These are phyloP conservation scores for Pichia cabralensis DNA, from an alignment of 805 yeast genomes.

Conservation along the genomic window DNA sequence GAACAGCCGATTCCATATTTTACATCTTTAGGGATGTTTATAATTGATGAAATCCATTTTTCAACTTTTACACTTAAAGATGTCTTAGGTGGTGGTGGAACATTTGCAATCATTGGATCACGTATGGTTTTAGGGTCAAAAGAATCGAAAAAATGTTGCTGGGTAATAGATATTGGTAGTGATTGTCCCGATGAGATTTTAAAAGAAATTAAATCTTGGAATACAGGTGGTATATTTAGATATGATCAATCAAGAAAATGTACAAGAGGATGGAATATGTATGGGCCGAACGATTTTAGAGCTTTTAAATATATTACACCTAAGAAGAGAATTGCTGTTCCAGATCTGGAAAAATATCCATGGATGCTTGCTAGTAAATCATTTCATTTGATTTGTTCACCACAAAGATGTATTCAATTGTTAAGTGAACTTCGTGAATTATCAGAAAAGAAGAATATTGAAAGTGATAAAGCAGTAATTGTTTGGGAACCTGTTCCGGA, in stretches of 20 bases:
- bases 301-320: conserved; percentile 53
- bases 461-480: conserved; percentile 27
- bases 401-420: conserved; percentile 46
- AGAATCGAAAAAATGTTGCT: conserved; percentile 35
- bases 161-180: conserved; percentile 69
- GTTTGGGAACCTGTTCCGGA: conserved; percentile 89
- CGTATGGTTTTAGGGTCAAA: conserved; percentile 38
- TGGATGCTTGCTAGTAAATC: conserved; percentile 32
- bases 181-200: conserved; percentile 56
- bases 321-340: conserved; percentile 46
- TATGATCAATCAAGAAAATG: conserved; percentile 45
- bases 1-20: conserved; percentile 21
- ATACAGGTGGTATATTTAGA: conserved; percentile 49
- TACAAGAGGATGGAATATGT: conserved; percentile 74
- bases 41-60: conserved; percentile 75
- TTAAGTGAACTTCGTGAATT: conserved; percentile 24
- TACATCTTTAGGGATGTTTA: conserved; percentile 79
- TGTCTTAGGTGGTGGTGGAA: conserved; percentile 86
- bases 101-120: conserved; percentile 70
- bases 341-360: conserved; percentile 37
- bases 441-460: not conserved
- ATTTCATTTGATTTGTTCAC: conserved; percentile 69
- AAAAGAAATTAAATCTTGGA: conserved; percentile 45
- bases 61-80: conserved; percentile 32
- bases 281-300: conserved; percentile 52